Base-by-base conservation (phyloP, 352 stramenopile genomes). In the Globisporangium okanoganense region DNA sequence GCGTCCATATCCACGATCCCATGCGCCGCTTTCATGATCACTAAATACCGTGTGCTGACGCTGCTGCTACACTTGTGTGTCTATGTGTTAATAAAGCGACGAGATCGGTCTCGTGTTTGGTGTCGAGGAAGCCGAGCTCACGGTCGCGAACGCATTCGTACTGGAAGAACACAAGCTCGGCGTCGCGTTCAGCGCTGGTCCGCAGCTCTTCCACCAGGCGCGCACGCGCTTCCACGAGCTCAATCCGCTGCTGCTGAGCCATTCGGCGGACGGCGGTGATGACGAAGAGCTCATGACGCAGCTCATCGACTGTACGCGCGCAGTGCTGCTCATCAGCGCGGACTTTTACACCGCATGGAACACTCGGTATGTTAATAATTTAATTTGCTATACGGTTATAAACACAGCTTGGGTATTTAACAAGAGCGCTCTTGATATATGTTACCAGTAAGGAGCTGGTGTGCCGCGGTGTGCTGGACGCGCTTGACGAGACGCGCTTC, bases 291-390 rank as follows among this genome's bases (percentile, higher is more conserved):
- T 69, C 27, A 53, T 33, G 3, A 35, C 35, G 3, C 65, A 83
- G 58, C 62, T 91, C 48, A 53, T 86, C 43, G 65, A 76, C 35
- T 80, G 72, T 62, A 85, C 82, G 7, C 77, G 82, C 9, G 78
- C 75, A 5, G 76, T 92, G 61, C 59, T 94, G 56, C 75, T 92
- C 43, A 81, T 94, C 49, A 87, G 71, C 35, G 82, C 82, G 31
- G 85, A 94, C 65, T 94, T 87, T 58, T 92, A 94, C 66, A 87
- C 85, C n/a, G 85, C 82, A 18, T 94, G 80, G 82, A 94, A 94
- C 60, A 82, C 78, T 44, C 71, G 84, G 78, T 92, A 60, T 41
- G 69, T 14, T 38, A 5, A 10, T 25, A 6, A 27, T 29, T 45
- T 6, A 18, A 38, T 44, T 44, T 13, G 16, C 14, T 44, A 44